Evolutionary conservation across 2,329 filamentous ascomycete genomes (phyloP).

Genomic region (Trichoderma asperellum): DNA sequence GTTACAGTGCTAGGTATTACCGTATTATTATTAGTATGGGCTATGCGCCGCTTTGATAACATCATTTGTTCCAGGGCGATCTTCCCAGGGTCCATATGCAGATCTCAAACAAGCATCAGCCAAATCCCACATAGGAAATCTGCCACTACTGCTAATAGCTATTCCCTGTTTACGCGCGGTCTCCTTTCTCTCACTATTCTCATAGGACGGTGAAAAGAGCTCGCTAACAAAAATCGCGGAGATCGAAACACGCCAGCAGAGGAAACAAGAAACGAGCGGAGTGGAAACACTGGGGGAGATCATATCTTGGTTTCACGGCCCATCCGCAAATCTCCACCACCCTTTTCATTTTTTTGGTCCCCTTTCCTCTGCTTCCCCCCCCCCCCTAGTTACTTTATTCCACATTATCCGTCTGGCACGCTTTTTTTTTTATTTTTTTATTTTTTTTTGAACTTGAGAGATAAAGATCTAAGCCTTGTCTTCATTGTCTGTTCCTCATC

Average conservation of each 20-base stretch:
- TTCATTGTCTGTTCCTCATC: background rate
- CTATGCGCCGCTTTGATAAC: background rate
- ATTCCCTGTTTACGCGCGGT: background rate
- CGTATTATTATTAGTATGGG: background rate
- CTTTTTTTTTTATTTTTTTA: background rate
- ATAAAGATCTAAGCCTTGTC: background rate
- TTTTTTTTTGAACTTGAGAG: background rate
- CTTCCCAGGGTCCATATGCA: constrained; percentile 7
- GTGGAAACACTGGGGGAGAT: constrained; percentile 19
- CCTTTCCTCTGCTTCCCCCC: background rate
- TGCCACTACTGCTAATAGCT: background rate
- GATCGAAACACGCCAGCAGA: constrained; percentile 14
- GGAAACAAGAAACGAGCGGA: constrained; percentile 6
- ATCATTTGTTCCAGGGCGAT: background rate
- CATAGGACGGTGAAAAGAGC: constrained; percentile 12
- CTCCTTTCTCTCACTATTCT: background rate
- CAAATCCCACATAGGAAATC: background rate
- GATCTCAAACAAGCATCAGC: constrained; percentile 15
- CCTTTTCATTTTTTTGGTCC: background rate
- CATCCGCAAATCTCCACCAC: constrained; percentile 16
- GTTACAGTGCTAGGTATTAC: no score
- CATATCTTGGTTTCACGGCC: constrained; percentile 14
- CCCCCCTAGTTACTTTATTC: background rate
- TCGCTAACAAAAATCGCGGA: constrained; percentile 7
- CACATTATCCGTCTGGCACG: background rate